Evolutionary conservation across 1,284 basidiomycete genomes (phyloP).

Genomic region (Fomitopsis palustris): DNA sequence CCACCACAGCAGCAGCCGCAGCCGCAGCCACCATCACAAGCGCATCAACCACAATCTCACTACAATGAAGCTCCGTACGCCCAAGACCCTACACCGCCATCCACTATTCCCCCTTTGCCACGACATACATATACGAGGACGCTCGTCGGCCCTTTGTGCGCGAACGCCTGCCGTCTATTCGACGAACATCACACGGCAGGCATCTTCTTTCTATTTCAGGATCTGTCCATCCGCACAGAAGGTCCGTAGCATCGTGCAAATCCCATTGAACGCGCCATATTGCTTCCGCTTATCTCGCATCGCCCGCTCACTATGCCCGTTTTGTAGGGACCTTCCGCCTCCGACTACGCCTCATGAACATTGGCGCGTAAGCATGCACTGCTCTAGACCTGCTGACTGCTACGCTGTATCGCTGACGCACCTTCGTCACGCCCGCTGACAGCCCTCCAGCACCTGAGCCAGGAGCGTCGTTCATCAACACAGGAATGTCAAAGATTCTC

Average conservation of each 20-base stretch:
- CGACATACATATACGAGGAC: constrained; percentile 79
- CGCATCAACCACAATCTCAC: constrained; percentile 20
- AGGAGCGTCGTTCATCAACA: constrained; percentile 62
- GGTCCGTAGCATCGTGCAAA: constrained; percentile 37
- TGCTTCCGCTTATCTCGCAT: constrained; percentile 19
- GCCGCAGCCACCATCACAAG: constrained; percentile 21
- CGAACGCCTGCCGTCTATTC: constrained; percentile 77
- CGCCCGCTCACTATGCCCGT: constrained; percentile 13
- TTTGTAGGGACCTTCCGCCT: constrained; percentile 67
- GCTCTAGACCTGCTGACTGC: constrained; percentile 17
- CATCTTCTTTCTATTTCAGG: constrained; percentile 87
- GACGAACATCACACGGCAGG: constrained; percentile 83
- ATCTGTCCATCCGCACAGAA: constrained; percentile 85
- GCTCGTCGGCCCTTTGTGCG: constrained; percentile 82
- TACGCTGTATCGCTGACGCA: constrained; percentile 11
- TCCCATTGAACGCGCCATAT: constrained; percentile 9
- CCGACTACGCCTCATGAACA: constrained; percentile 79
- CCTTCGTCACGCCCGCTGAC: constrained; percentile 11
- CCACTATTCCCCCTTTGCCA: constrained; percentile 42
- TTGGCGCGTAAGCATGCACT: constrained; percentile 69
- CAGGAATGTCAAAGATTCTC: constrained; percentile 65
- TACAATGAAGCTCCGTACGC: constrained; percentile 26
- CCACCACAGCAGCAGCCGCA: constrained; percentile 26
- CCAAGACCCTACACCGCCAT: constrained; percentile 31
- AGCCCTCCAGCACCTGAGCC: constrained; percentile 72